phyloP scores from a whole-genome alignment of 2,329 filamentous ascomycete species.

The Ramichloridium luteum region DNA sequence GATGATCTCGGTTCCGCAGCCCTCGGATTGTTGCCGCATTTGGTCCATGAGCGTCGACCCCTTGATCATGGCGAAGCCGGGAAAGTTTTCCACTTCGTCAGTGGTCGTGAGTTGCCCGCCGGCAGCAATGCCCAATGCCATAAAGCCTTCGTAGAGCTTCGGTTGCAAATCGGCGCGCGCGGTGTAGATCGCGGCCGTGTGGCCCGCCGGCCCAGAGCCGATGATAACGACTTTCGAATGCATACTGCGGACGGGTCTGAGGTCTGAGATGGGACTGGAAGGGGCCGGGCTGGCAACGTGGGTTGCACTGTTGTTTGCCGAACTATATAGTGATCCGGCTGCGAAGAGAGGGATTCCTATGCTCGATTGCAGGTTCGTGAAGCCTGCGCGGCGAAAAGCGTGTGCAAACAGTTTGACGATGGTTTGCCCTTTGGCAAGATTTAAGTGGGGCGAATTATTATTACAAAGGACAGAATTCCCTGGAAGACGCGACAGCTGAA shows the following conservation, averaged over 20 bases:
- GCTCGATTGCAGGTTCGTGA: slow-evolving; percentile 56
- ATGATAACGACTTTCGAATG: slow-evolving; percentile 75
- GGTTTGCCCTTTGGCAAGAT: no score
- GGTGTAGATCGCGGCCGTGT: slow-evolving; percentile 94
- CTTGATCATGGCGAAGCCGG: slow-evolving; percentile 84
- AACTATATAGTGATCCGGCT: slow-evolving; percentile 51
- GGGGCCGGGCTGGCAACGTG: slow-evolving; percentile 15
- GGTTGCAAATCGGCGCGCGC: slow-evolving; percentile 89
- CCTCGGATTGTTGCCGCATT: slow-evolving; percentile 84
- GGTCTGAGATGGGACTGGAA: slow-evolving; percentile 15
- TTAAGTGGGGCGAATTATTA: no score
- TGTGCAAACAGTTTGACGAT: slow-evolving; percentile 86
- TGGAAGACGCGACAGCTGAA: no score
- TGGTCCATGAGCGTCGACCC: slow-evolving; percentile 85
- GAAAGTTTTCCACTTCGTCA: slow-evolving; percentile 97
- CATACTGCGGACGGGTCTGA: slow-evolving; percentile 49
- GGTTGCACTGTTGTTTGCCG: slow-evolving; percentile 28
- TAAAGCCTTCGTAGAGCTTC: slow-evolving; percentile 93
- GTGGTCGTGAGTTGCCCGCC: slow-evolving; percentile 96
- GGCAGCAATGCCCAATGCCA: slow-evolving; percentile 90
- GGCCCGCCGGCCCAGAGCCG: slow-evolving; percentile 86
- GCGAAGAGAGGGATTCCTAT: slow-evolving; percentile 60
- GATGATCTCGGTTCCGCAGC: slow-evolving; percentile 86
- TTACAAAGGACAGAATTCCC: no score
- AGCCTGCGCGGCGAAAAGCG: slow-evolving; percentile 53